phyloP scores from a whole-genome alignment of 345 rosid species.

The Brassica carinata region DNA sequence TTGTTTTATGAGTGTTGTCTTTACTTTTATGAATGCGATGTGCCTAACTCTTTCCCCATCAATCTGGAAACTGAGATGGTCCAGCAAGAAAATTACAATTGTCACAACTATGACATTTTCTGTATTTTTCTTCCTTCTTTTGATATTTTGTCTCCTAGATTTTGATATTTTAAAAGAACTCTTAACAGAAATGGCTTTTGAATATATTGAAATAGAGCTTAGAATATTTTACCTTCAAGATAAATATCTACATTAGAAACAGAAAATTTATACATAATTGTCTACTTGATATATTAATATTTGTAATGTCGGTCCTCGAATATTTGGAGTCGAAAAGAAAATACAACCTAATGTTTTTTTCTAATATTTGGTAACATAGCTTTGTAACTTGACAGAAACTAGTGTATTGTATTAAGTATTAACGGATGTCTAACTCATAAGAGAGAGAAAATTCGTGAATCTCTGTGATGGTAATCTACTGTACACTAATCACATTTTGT shows the following conservation, averaged over 20 bases:
- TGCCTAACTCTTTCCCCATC: conserved; percentile 27
- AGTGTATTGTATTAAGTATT: neutral
- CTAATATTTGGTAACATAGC: neutral
- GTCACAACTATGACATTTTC: neutral
- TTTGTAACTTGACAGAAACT: neutral
- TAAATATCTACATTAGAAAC: neutral
- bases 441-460: too few relatives aligned
- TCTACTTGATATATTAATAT: too few relatives aligned
- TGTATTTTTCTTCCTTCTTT: conserved; percentile 1
- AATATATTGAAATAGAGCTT: neutral
- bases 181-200: too few relatives aligned
- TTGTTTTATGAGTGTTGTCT: conserved; percentile 37
- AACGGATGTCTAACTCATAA: neutral
- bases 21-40: conserved; percentile 35
- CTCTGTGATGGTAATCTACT: too few relatives aligned
- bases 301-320: too few relatives aligned
- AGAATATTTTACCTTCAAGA: neutral
- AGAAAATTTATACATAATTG: neutral
- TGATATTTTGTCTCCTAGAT: neutral
- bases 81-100: conserved; percentile 21
- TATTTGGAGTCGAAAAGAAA: too few relatives aligned
- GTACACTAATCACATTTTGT: too few relatives aligned
- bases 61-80: conserved; percentile 21
- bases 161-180: neutral
- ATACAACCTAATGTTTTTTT: too few relatives aligned